These are phyloP conservation scores for Phytophthora brassicae DNA, from an alignment of 352 stramenopile species.

Conservation along the genomic window DNA sequence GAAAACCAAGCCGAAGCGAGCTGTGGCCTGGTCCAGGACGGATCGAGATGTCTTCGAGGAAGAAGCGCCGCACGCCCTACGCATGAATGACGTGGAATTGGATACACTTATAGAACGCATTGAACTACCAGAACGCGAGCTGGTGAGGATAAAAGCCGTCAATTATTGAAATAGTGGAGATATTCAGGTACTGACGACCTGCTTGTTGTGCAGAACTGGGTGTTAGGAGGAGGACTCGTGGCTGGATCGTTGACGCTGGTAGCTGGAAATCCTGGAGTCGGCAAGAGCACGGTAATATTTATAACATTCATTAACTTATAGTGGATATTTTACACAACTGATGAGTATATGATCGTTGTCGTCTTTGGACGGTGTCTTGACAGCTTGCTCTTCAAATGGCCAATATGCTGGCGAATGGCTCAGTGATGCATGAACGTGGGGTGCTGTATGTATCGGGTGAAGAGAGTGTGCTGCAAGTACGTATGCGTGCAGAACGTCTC, in stretches of 20 bases:
- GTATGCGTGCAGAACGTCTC: conserved; percentile 89
- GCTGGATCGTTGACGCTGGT: conserved; percentile 94
- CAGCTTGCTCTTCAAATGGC: conserved; percentile 93
- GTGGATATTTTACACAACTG: no score
- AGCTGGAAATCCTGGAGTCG: conserved; percentile 93
- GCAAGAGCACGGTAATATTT: conserved; percentile 92
- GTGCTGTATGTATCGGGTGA: conserved; percentile 97
- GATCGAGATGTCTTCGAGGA: conserved; percentile 21
- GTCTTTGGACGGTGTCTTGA: no score
- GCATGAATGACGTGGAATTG: conserved; percentile 76
- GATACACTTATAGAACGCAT: conserved; percentile 60
- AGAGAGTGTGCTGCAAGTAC: conserved; percentile 96
- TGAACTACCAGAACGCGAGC: conserved; percentile 66
- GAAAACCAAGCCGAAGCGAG: conserved; percentile 38
- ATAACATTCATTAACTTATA: no score
- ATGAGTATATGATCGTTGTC: no score
- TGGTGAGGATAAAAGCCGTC: conserved; percentile 29
- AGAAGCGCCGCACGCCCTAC: conserved; percentile 33
- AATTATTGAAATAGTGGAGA: conserved; percentile 23
- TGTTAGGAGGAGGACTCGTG: conserved; percentile 96
- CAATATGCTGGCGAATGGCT: conserved; percentile 69
- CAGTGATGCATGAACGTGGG: conserved; percentile 28
- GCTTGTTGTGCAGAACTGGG: conserved; percentile 81
- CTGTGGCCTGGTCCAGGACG: conserved; percentile 41
- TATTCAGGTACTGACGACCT: conserved; percentile 45